Conservation (phyloP, 2,329 filamentous ascomycete species). For the Huntiella abstrusa region DNA sequence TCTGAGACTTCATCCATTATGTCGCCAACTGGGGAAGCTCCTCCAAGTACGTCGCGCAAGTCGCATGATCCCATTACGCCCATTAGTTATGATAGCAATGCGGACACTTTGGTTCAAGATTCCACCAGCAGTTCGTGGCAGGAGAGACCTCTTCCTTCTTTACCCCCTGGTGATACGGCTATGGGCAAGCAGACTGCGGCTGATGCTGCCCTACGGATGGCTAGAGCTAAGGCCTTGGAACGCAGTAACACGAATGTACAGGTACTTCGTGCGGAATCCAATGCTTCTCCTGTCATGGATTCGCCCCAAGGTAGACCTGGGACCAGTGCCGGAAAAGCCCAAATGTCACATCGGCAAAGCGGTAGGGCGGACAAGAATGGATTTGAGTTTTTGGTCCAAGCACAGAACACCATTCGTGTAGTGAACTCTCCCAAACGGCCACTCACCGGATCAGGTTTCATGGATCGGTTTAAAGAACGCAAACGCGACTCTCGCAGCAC, state of each 20-base stretch:
- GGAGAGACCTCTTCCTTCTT: slow-evolving; percentile 31
- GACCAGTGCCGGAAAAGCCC: background rate
- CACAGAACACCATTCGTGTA: slow-evolving; percentile 34
- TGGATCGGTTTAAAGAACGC: slow-evolving; percentile 9
- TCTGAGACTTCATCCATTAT: slow-evolving; percentile 14
- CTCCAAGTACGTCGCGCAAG: slow-evolving; percentile 9
- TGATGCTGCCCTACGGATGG: slow-evolving; percentile 24
- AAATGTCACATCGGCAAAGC: background rate
- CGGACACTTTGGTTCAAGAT: slow-evolving; percentile 16
- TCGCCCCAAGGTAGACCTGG: background rate
- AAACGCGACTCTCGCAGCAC: slow-evolving; percentile 5
- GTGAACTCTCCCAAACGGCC: slow-evolving; percentile 28
- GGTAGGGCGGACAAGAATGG: slow-evolving; percentile 15
- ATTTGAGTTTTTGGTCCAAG: slow-evolving; percentile 26
- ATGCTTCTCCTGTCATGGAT: background rate
- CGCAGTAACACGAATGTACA: slow-evolving; percentile 17
- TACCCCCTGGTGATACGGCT: slow-evolving; percentile 21
- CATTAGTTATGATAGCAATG: slow-evolving; percentile 15
- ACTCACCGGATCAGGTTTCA: slow-evolving; percentile 7
- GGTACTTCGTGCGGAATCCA: slow-evolving; percentile 4
- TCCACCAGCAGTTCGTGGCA: slow-evolving; percentile 20
- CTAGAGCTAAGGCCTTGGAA: slow-evolving; percentile 26
- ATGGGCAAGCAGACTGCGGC: slow-evolving; percentile 14
- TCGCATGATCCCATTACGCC: slow-evolving; percentile 6
- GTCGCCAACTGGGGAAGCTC: background rate